A percentile compares a stretch with the other conserved stretches of the same genome.
Conservation (phyloP, 139 green algal genomes). For the Monoraphidium neglectum region DNA sequence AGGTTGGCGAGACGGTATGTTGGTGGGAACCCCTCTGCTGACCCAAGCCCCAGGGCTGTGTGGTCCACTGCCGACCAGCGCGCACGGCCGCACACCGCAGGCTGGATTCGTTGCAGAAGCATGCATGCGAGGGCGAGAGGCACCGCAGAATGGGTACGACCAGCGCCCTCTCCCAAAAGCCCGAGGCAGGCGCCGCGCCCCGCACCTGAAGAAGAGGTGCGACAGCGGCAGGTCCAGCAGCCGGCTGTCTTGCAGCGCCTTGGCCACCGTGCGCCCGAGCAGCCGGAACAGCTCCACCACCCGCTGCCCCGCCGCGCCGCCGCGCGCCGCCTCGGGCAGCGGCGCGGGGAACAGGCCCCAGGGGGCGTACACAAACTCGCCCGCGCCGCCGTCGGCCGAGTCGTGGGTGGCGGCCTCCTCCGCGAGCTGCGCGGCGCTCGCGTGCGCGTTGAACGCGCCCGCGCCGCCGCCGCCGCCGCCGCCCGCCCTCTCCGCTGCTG, state of each 20-base stretch:
- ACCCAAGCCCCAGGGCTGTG: no score
- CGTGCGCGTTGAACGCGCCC: not conserved
- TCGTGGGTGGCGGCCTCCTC: conserved; percentile 24
- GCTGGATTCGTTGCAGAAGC: no score
- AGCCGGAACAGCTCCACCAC: conserved; percentile 80
- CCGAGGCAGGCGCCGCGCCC: not conserved
- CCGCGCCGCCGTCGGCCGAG: conserved; percentile 2
- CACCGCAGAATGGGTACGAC: no score
- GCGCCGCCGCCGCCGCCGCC: not conserved
- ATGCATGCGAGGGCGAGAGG: no score
- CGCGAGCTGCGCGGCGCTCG: not conserved
- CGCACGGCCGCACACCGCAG: no score
- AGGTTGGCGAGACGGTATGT: no score
- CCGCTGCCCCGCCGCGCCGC: conserved; percentile 1
- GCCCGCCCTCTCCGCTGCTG: not conserved
- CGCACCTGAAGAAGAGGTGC: conserved; percentile 84
- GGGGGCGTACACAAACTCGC: conserved; percentile 72
- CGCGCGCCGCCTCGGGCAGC: conserved; percentile 38
- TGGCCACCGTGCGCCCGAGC: conserved; percentile 86
- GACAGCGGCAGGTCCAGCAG: conserved; percentile 93
- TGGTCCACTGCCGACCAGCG: no score
- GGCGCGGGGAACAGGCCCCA: conserved; percentile 90
- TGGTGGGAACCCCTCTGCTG: no score
- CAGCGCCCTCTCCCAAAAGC: no score
- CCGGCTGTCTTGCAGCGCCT: conserved; percentile 91